Conservation (phyloP, 139 green algal species). For the Medakamo hakoo region DNA sequence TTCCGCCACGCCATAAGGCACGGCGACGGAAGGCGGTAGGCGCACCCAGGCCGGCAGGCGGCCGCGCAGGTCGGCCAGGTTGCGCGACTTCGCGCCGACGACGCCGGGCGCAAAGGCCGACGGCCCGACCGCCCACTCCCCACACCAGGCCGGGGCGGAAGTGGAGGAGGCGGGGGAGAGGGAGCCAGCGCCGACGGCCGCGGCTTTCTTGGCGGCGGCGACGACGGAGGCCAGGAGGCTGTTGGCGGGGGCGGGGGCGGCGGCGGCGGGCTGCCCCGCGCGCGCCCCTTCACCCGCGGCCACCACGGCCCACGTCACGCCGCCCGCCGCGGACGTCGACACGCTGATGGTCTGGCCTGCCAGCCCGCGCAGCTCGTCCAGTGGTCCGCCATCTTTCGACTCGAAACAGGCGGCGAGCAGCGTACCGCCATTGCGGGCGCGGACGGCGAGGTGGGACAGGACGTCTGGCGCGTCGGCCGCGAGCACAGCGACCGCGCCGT, state of each 20-base stretch:
- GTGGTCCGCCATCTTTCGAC: conserved; percentile 29
- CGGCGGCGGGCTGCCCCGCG: neutral
- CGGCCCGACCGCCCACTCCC: conserved; percentile 76
- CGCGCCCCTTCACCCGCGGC: neutral
- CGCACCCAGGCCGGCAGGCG: conserved; percentile 72
- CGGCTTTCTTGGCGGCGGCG: too few relatives aligned
- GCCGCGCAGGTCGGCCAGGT: conserved; percentile 72
- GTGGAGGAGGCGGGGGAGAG: neutral
- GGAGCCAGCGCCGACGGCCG: too few relatives aligned
- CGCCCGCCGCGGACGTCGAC: conserved; percentile 51
- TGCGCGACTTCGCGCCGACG: conserved; percentile 93
- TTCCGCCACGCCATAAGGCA: conserved; percentile 93
- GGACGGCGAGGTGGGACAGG: conserved; percentile 73
- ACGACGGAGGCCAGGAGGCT: neutral
- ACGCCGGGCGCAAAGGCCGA: conserved; percentile 68
- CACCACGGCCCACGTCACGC: conserved; percentile 48
- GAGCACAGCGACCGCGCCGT: conserved; percentile 70
- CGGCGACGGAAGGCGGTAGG: conserved; percentile 71
- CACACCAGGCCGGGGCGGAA: conserved; percentile 44
- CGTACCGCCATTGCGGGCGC: conserved; percentile 77
- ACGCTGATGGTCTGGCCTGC: conserved; percentile 22
- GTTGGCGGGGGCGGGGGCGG: neutral
- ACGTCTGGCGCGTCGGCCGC: conserved; percentile 76
- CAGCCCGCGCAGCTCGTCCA: conserved; percentile 30
- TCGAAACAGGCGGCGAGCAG: conserved; percentile 45